Conservation (phyloP, 805 yeast species). For the Ascoidea tarda region DNA sequence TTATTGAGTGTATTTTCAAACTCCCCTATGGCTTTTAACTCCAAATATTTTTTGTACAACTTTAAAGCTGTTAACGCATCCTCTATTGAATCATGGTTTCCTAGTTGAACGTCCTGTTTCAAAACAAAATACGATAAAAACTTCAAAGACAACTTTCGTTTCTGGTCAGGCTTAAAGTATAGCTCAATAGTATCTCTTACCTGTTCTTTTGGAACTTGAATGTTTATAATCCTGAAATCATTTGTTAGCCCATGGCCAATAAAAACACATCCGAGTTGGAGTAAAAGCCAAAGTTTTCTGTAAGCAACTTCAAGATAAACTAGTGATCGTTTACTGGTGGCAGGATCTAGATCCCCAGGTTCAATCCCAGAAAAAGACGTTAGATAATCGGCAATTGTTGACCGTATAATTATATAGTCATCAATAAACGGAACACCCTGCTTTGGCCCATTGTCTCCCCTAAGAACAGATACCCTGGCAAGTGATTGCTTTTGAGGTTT, state of each 20-base stretch:
- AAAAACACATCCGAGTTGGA: conserved; percentile 81
- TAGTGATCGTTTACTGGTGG: conserved; percentile 45
- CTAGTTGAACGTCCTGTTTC: conserved; percentile 68
- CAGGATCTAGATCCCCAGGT: conserved; percentile 76
- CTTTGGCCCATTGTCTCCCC: conserved; percentile 52
- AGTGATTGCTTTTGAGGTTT: conserved; percentile 65
- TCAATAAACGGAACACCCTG: conserved; percentile 79
- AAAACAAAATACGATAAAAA: conserved; percentile 75
- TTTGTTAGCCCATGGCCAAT: conserved; percentile 90
- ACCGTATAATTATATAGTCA: conserved; percentile 72
- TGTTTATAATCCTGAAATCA: conserved; percentile 87
- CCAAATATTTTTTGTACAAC: conserved; percentile 59
- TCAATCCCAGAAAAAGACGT: conserved; percentile 92
- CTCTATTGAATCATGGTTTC: conserved; percentile 94
- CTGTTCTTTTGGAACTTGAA: conserved; percentile 74
- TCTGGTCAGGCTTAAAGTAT: conserved; percentile 60
- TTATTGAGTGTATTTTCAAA: conserved; percentile 49
- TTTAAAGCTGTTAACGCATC: conserved; percentile 83
- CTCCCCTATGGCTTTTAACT: conserved; percentile 40
- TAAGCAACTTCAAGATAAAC: conserved; percentile 77
- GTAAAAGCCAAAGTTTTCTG: conserved; percentile 76
- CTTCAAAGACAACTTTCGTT: conserved; percentile 69
- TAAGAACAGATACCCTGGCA: conserved; percentile 79
- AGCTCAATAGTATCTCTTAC: conserved; percentile 81
- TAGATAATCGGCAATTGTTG: conserved; percentile 66